Evolutionary conservation across 345 rosid species (phyloP), one percentile per base, ranked within the genome.

Genomic region (Lepidium africanum): DNA sequence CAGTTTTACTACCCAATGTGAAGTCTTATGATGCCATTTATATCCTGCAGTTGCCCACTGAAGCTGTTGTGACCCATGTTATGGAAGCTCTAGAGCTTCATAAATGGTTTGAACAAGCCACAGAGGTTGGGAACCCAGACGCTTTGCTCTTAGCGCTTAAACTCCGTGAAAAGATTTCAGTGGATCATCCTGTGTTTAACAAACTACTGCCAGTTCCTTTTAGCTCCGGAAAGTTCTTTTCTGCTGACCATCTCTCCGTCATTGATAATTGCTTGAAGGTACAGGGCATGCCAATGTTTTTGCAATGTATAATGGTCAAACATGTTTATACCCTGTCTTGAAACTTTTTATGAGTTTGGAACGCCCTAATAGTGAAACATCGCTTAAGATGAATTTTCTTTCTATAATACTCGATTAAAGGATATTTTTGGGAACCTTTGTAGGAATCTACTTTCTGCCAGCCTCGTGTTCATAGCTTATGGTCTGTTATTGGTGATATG

Each of bases 371-470:
- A 13, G 23, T 14, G 5, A 39, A 58, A 7, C 63, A 58, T 39
- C 19, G 12, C 13, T 50, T 12, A 25, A 5, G 27, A 4, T 9
- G 13, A 38, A 1, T 38, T 38, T 9, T 12, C 27, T 5, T 37
- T 56, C 8, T 14, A 27, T 27, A 27, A 27, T 10, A 11, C 63
- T 39, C 36, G 5, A 23, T 9, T 59, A 14, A 59, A 23, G n/a
- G 63, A 59, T 23, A 2, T 59, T 68, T 23, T 73, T 63, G 70
- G 33, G 49, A 64, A 72, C 50, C 45, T 82, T 69, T 91, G 63
- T 92, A 95, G 99, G 96, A 91, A 72, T 87, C 99, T 51, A 81
- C 96, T 55, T 91, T 91, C 81, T 95, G 97, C 69, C 96, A 87
- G 79, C 99, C 99, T 73, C 91, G 97, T 67, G 81, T 91, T 57